phyloP scores from a whole-genome alignment of 108 stramenopile species.

The Fragilariopsis cylindrus region DNA sequence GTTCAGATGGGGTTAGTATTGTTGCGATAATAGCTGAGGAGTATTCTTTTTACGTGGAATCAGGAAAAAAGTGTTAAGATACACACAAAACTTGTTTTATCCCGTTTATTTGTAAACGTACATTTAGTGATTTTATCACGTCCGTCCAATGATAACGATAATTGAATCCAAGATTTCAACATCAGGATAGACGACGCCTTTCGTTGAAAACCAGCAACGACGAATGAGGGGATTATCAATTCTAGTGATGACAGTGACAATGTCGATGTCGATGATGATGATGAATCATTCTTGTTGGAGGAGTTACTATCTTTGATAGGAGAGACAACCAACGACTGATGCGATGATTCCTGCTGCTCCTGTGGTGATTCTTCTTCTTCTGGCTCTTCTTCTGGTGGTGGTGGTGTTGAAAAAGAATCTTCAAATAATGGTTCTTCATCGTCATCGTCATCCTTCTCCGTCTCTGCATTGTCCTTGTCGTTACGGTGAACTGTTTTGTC shows the following conservation, averaged over 20 bases:
- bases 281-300: neutral
- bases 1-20: too few species aligned
- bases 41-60: too few species aligned
- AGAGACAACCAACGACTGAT: too few species aligned
- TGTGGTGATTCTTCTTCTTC: neutral
- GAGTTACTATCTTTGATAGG: neutral
- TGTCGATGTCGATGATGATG: neutral
- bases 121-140: slow-evolving; percentile 76
- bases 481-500: neutral
- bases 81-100: too few species aligned
- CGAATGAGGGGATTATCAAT: slow-evolving; percentile 20
- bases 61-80: too few species aligned
- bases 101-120: too few species aligned
- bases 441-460: neutral
- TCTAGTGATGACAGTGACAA: neutral
- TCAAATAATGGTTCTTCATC: slow-evolving; percentile 1
- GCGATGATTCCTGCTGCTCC: too few species aligned
- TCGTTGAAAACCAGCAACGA: slow-evolving; percentile 27
- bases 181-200: slow-evolving; percentile 27
- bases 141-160: slow-evolving; percentile 75
- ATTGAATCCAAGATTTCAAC: slow-evolving; percentile 62
- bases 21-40: too few species aligned
- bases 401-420: slow-evolving; percentile 1
- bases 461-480: neutral
- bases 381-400: neutral